phyloP scores from a whole-genome alignment of 768 basidiomycete genomes.

The Amanita rimosa region DNA sequence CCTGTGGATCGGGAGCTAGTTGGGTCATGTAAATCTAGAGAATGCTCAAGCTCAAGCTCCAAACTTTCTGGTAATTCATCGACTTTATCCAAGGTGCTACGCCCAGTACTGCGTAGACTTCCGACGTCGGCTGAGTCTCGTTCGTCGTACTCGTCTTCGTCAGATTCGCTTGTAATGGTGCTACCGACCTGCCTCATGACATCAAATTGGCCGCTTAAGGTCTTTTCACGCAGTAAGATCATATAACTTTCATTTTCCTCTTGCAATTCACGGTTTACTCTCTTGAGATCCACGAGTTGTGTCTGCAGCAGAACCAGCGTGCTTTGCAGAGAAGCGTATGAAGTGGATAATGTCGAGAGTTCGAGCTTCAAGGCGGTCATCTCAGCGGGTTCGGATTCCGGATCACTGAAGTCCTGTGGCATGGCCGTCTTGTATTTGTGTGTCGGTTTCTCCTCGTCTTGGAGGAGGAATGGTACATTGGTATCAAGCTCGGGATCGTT shows the following conservation, averaged over 20 bases:
- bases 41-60: conserved; percentile 26
- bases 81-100: conserved; percentile 52
- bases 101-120: conserved; percentile 44
- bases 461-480: conserved; percentile 12
- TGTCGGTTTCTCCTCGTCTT: conserved; percentile 13
- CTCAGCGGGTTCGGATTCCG: conserved; percentile 72
- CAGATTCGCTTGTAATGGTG: conserved; percentile 22
- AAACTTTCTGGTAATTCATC: conserved; percentile 40
- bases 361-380: conserved; percentile 79
- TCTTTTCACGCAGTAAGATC: conserved; percentile 85
- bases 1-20: conserved; percentile 28
- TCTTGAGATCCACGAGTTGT: conserved; percentile 79
- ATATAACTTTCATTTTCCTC: conserved; percentile 98
- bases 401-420: conserved; percentile 46
- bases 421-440: conserved; percentile 3
- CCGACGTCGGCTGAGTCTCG: conserved; percentile 35
- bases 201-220: conserved; percentile 81
- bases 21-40: conserved; percentile 23
- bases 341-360: conserved; percentile 77
- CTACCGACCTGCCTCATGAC: conserved; percentile 57
- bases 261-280: conserved; percentile 78
- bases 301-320: conserved; percentile 77
- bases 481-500: conserved; percentile 29
- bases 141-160: conserved; percentile 28
- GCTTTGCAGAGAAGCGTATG: conserved; percentile 72